Conservation (phyloP, 1,284 basidiomycete species). For the Exsudoporus floridanus region DNA sequence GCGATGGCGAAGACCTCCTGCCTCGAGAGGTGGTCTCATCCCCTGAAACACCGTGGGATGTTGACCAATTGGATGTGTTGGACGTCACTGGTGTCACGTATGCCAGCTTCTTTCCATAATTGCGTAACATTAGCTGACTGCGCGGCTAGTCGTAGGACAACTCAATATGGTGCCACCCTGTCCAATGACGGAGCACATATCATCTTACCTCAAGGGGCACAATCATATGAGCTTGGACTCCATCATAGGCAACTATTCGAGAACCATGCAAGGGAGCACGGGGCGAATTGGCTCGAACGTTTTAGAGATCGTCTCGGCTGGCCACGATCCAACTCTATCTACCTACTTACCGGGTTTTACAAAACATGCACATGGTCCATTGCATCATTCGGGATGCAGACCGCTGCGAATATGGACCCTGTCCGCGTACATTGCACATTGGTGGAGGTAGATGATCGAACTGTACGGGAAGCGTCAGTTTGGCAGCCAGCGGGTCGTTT, state of each 20-base stretch:
- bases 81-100: neutral
- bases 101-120: neutral
- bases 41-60: neutral
- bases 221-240: neutral
- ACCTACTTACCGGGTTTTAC: constrained; percentile 6
- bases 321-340: neutral
- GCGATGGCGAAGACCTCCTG: neutral
- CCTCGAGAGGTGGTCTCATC: constrained; percentile 1
- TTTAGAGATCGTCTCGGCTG: neutral
- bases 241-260: neutral
- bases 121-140: neutral
- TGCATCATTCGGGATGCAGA: constrained; percentile 1
- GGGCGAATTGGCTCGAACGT: neutral
- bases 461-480: neutral
- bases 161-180: neutral
- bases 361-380: constrained; percentile 4
- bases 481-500: constrained; percentile 5
- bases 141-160: neutral
- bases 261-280: neutral
- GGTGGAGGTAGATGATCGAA: neutral
- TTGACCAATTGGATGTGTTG: neutral
- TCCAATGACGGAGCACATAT: neutral
- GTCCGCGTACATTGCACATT: neutral
- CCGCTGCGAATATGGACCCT: neutral
- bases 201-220: constrained; percentile 2